These are phyloP conservation scores for Fusarium nematophilum DNA, from an alignment of 2,329 filamentous ascomycete species.

Conservation along the genomic window DNA sequence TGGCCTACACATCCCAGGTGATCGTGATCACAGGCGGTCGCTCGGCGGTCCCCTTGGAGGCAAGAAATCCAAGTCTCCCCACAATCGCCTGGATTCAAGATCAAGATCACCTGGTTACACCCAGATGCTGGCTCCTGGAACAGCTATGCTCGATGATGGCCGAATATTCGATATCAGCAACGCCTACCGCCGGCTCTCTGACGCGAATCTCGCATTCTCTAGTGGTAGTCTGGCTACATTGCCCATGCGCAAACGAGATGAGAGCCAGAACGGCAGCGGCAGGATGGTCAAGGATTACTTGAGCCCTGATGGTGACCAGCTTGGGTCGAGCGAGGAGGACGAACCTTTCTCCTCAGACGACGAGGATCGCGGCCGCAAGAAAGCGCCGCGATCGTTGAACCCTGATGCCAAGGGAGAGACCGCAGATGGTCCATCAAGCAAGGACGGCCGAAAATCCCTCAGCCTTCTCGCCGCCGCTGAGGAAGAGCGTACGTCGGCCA, in stretches of 20 bases:
- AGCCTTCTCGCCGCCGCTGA: conserved; percentile 80
- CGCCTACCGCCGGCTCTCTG: conserved; percentile 77
- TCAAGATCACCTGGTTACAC: conserved; percentile 53
- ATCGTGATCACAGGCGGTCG: conserved; percentile 56
- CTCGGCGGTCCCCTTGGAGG: conserved; percentile 51
- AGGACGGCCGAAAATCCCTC: conserved; percentile 58
- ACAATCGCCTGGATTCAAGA: conserved; percentile 56
- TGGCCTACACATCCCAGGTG: conserved; percentile 61
- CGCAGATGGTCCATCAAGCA: conserved; percentile 51
- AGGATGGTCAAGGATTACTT: conserved; percentile 77
- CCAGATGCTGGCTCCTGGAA: conserved; percentile 45
- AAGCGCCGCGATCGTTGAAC: conserved; percentile 60
- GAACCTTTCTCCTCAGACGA: conserved; percentile 73
- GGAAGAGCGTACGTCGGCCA: conserved; percentile 74
- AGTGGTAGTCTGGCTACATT: conserved; percentile 72
- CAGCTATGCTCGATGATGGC: conserved; percentile 68
- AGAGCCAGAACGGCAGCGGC: conserved; percentile 56
- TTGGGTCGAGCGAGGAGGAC: conserved; percentile 78
- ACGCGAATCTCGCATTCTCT: conserved; percentile 74
- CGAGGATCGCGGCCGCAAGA: conserved; percentile 73
- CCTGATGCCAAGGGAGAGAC: conserved; percentile 52
- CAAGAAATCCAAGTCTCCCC: conserved; percentile 64
- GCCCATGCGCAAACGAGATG: conserved; percentile 64
- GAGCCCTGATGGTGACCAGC: conserved; percentile 73
- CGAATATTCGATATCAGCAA: conserved; percentile 74